These are phyloP conservation scores for Infundibulicybe gibba DNA, from an alignment of 768 basidiomycete genomes.

Conservation along the genomic window DNA sequence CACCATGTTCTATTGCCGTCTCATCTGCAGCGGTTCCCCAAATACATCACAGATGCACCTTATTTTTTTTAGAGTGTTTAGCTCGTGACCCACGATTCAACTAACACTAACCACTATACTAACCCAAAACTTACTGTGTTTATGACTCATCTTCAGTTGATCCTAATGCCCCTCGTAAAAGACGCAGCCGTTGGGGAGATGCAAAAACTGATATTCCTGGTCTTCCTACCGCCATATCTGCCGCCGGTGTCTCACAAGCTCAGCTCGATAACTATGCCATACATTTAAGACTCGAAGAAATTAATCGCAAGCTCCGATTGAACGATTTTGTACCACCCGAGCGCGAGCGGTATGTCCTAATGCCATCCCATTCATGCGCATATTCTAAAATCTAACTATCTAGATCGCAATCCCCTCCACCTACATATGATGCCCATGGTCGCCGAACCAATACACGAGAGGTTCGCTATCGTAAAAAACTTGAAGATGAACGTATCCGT, in stretches of 20 bases:
- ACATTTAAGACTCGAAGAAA: slow-evolving; percentile 94
- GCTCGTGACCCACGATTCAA: slow-evolving; percentile 31
- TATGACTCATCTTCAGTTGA: slow-evolving; percentile 57
- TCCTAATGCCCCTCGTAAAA: slow-evolving; percentile 86
- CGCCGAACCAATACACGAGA: slow-evolving; percentile 98
- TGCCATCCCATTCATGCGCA: slow-evolving; percentile 3
- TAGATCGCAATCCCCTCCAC: slow-evolving; percentile 95
- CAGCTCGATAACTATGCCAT: slow-evolving; percentile 99
- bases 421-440: slow-evolving; percentile 96
- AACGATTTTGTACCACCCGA: slow-evolving; percentile 97
- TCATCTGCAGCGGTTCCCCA: slow-evolving; percentile 15
- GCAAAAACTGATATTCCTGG: slow-evolving; percentile 89
- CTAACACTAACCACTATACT: slow-evolving; percentile 50
- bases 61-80: slow-evolving; percentile 15
- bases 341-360: slow-evolving; percentile 69
- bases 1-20: slow-evolving; percentile 6
- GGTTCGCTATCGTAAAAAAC: slow-evolving; percentile 95
- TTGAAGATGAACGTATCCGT: slow-evolving; percentile 87
- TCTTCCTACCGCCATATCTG: slow-evolving; percentile 90
- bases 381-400: slow-evolving; percentile 19
- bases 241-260: slow-evolving; percentile 89
- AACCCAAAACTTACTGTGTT: slow-evolving; percentile 46
- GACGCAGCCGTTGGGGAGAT: slow-evolving; percentile 97
- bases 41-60: slow-evolving; percentile 11
- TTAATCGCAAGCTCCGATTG: slow-evolving; percentile 88